Evolutionary conservation across 768 basidiomycete species (phyloP).

Genomic region (Psilocybe subaeruginosa): DNA sequence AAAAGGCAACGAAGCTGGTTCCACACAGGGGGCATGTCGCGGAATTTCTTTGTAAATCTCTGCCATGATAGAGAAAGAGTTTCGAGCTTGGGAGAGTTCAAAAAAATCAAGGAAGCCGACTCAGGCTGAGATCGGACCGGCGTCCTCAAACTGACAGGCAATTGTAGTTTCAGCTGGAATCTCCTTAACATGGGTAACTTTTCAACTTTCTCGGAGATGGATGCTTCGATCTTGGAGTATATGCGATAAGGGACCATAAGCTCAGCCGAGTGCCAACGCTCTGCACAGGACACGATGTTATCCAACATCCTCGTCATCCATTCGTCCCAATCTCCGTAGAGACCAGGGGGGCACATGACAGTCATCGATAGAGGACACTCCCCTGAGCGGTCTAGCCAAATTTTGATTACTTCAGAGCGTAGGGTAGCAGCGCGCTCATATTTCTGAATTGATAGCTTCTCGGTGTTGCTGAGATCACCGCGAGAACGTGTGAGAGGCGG

Average conservation of each 20-base stretch:
- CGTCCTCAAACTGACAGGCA: not conserved
- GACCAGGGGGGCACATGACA: not conserved
- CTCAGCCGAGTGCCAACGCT: not conserved
- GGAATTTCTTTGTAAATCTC: not conserved
- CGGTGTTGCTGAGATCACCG: not conserved
- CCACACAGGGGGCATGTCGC: not conserved
- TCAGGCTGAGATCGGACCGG: not conserved
- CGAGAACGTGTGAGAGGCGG: not conserved
- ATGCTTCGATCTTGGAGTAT: not conserved
- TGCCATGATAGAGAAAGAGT: not conserved
- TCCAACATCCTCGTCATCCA: not conserved
- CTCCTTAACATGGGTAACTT: not conserved
- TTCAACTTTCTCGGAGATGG: not conserved
- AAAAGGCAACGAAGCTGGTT: not conserved
- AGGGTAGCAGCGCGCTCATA: not conserved
- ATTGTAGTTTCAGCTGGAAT: not conserved
- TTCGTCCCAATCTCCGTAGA: not conserved
- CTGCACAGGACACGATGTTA: not conserved
- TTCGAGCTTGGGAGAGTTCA: not conserved
- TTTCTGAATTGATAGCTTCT: not conserved
- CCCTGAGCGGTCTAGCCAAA: not conserved
- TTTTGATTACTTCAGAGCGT: not conserved
- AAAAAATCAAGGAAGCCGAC: not conserved
- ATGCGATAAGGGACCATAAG: not conserved
- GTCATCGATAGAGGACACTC: not conserved